Conservation (phyloP, 257 asterid species). For the Echites panduratus region DNA sequence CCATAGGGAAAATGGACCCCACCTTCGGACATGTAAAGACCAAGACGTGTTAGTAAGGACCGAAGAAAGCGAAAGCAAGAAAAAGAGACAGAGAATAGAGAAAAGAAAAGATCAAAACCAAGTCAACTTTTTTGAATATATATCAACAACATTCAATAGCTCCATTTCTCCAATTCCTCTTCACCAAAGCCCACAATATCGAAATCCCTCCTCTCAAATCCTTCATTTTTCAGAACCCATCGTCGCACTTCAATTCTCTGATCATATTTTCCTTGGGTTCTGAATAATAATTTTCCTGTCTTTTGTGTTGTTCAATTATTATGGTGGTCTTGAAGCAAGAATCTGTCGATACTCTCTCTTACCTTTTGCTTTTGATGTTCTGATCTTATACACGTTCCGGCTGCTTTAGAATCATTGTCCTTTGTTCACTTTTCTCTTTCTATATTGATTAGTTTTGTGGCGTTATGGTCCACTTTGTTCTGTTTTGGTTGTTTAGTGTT, state of each 20-base stretch:
- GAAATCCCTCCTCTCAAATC: constrained; percentile 23
- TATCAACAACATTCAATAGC: constrained; percentile 32
- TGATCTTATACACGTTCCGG: constrained; percentile 18
- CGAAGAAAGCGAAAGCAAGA: constrained; percentile 14
- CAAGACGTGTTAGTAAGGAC: constrained; percentile 9
- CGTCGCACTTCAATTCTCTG: constrained; percentile 9
- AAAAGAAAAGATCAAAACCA: constrained; percentile 18
- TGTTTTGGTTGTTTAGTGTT: not conserved
- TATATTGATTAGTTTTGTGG: not conserved
- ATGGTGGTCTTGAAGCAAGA: constrained; percentile 13
- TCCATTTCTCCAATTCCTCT: constrained; percentile 17
- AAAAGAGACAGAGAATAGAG: not conserved
- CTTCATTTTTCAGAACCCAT: constrained; percentile 22
- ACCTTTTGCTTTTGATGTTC: constrained; percentile 15
- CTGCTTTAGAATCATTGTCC: constrained; percentile 11
- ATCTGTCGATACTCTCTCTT: constrained; percentile 9
- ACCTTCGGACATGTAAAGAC: constrained; percentile 13
- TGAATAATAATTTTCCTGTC: constrained; percentile 4
- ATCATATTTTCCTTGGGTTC: constrained; percentile 1
- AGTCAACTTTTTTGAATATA: constrained; percentile 26
- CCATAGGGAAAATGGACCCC: not conserved
- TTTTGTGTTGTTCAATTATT: not conserved
- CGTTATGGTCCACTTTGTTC: not conserved
- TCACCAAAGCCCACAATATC: constrained; percentile 17
- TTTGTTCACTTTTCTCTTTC: constrained; percentile 5